Evolutionary conservation across 345 rosid species (phyloP), one percentile per base, ranked within the genome.

Genomic region (Populus ilicifolia): DNA sequence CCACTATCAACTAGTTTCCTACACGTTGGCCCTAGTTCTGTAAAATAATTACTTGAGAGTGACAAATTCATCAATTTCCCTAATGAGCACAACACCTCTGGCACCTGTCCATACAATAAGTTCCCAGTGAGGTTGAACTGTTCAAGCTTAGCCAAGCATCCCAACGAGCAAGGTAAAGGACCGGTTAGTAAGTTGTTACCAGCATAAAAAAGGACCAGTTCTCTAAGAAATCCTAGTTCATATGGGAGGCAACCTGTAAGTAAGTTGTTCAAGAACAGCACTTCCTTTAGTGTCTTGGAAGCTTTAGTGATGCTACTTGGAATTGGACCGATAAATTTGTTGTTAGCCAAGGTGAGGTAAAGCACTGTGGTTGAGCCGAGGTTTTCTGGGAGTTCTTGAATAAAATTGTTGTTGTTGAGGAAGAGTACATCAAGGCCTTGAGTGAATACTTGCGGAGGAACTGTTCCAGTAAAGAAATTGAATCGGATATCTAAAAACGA

Each of bases 331-430:
- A 76, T 80, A 77, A 88, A 85, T 64, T 66, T 83, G 76, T 88
- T 88, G 82, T 84, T 80, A 25, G 89, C 91, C 13, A 86, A 67
- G 13, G 88, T 80, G 54, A 88, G 84, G 70, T 83, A 84, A 17
- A 69, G 70, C 23, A 75, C 86, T 2, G 80, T 77, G 13, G 85
- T 75, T 25, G 81, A 62, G 3, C 89, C 86, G 5, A 88, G 52
- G 72, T 72, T 81, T 11, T 78, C 48, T 2, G 89, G 89, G 21
- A 86, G 77, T 13, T 8, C 44, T 36, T 65, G 84, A 25, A 36
- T 64, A 81, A 88, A 88, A 12, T 74, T 69, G 74, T 88, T 88
- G 84, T 86, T 80, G 82, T 86, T 88, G 62, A 88, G 77, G 75
- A 84, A 84, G 23, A 88, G 83, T 5, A 46, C 78, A 29, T 81